Evolutionary conservation across 176 grass and related monocot species (phyloP).

Genomic region (Zizania latifolia): DNA sequence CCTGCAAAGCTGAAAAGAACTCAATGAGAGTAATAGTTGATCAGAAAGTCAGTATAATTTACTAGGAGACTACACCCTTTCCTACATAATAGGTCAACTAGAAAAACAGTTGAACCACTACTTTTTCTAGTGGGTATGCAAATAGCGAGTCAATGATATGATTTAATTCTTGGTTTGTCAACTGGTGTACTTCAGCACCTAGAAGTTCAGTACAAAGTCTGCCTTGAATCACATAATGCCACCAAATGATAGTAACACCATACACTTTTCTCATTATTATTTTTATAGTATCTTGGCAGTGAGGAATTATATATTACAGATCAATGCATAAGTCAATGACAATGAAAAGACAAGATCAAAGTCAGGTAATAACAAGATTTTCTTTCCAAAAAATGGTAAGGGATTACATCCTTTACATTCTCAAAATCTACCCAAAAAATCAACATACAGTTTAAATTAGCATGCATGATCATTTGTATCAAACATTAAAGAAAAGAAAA

Average conservation of each 20-base stretch:
- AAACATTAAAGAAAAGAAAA: constrained; percentile 5
- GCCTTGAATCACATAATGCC: neutral
- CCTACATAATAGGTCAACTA: constrained; percentile 8
- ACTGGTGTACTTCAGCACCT: neutral
- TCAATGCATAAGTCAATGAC: neutral
- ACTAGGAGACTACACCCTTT: constrained; percentile 20
- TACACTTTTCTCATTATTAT: neutral
- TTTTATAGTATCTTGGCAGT: neutral
- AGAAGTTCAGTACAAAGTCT: neutral
- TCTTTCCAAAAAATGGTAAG: neutral
- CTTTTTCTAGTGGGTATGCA: constrained; percentile 42
- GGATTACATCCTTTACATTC: constrained; percentile 22
- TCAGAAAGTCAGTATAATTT: constrained; percentile 17
- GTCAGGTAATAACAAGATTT: neutral
- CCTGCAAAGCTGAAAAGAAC: neutral
- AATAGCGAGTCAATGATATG: neutral
- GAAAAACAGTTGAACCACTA: constrained; percentile 29
- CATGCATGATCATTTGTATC: neutral
- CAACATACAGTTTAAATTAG: constrained; percentile 13
- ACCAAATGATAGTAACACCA: neutral
- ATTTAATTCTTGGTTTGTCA: neutral
- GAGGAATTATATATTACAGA: neutral
- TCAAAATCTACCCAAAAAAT: constrained; percentile 29
- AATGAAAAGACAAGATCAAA: neutral
- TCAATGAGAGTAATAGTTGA: neutral